Conservation (phyloP, 495 filamentous ascomycete species). For the Hyaloscypha finlandica region DNA sequence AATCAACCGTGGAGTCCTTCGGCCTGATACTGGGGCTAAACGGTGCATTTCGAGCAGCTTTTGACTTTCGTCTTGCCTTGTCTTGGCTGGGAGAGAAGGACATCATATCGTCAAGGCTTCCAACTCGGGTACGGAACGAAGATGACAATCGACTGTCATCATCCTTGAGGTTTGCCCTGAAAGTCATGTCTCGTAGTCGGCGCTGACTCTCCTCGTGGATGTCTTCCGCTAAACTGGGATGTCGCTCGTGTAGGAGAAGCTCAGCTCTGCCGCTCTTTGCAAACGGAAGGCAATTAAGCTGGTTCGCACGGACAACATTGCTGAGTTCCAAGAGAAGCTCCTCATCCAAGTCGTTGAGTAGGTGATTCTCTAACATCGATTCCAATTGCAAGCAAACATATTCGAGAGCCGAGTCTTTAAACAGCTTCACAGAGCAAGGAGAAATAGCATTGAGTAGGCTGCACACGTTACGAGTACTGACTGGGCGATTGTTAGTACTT, state of each 20-base stretch:
- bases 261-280: slow-evolving; percentile 75
- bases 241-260: slow-evolving; percentile 64
- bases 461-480: slow-evolving; percentile 84
- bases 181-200: slow-evolving; percentile 54
- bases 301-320: slow-evolving; percentile 75
- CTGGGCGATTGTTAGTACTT: slow-evolving; percentile 39
- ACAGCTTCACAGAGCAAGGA: slow-evolving; percentile 77
- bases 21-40: slow-evolving; percentile 64
- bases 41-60: slow-evolving; percentile 46
- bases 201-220: slow-evolving; percentile 52
- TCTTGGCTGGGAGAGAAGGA: slow-evolving; percentile 55
- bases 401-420: slow-evolving; percentile 86
- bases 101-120: slow-evolving; percentile 56
- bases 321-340: slow-evolving; percentile 79
- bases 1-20: slow-evolving; percentile 66
- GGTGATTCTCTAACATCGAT: slow-evolving; percentile 82
- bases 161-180: slow-evolving; percentile 56
- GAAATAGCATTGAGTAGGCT: slow-evolving; percentile 80
- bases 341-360: slow-evolving; percentile 85
- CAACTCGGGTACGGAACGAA: slow-evolving; percentile 47
- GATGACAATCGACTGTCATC: slow-evolving; percentile 57
- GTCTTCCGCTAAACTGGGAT: slow-evolving; percentile 60
- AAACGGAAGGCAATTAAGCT: slow-evolving; percentile 71
- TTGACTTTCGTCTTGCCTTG: slow-evolving; percentile 50
- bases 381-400: slow-evolving; percentile 92